Percentiles rank a stretch among this genome's conserved stretches.
Conservation (phyloP, 805 yeast species). For the Pichia sporocuriosa region DNA sequence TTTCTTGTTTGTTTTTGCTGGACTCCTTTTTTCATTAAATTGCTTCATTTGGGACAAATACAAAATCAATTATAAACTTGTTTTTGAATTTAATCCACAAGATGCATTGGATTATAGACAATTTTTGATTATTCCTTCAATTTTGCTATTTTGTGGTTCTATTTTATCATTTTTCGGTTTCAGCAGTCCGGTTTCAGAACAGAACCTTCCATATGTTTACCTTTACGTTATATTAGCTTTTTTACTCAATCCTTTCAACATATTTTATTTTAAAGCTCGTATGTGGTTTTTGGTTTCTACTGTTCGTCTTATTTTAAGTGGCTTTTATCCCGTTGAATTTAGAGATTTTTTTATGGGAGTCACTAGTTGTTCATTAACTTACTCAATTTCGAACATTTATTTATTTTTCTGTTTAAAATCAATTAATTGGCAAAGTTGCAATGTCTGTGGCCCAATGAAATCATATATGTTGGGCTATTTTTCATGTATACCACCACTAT, state of each 20-base stretch:
- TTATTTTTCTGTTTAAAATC: conserved; percentile 79
- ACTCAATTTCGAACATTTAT: conserved; percentile 77
- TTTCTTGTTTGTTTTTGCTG: conserved; percentile 53
- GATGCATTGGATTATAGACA: conserved; percentile 60
- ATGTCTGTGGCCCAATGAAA: conserved; percentile 66
- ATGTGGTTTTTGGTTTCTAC: conserved; percentile 68
- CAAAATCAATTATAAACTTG: conserved; percentile 84
- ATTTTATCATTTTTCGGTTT: conserved; percentile 72
- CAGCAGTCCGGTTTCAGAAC: conserved; percentile 50
- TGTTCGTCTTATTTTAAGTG: conserved; percentile 71
- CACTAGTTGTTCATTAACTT: conserved; percentile 79
- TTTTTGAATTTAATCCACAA: conserved; percentile 76
- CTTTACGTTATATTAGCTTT: conserved; percentile 44
- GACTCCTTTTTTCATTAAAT: conserved; percentile 58
- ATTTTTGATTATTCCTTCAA: conserved; percentile 55
- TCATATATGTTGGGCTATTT: conserved; percentile 78
- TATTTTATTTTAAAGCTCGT: conserved; percentile 53
- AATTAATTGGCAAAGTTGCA: conserved; percentile 56
- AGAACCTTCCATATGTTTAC: conserved; percentile 74
- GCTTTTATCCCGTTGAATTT: conserved; percentile 91
- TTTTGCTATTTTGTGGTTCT: conserved; percentile 48
- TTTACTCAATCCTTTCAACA: conserved; percentile 56
- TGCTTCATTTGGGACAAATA: conserved; percentile 64
- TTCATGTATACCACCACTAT: conserved; percentile 75
- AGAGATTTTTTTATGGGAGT: conserved; percentile 92